These are phyloP conservation scores for Dendrobium catenatum DNA, from an alignment of 106 monocot species.

Conservation along the genomic window DNA sequence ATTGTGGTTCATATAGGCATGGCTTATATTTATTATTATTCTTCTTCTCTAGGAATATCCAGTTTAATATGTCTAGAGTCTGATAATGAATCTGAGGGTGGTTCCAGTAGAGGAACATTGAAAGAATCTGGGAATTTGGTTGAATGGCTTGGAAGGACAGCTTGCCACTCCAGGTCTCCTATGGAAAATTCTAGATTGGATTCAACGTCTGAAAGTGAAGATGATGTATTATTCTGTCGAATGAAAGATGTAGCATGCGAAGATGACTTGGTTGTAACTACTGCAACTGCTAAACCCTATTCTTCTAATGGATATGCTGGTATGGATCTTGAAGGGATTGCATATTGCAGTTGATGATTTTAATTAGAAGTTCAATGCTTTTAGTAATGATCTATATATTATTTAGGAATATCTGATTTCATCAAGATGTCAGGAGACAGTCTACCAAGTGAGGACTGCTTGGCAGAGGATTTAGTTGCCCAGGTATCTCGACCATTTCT, in stretches of 20 bases:
- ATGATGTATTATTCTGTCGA: conserved; percentile 4
- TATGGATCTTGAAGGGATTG: conserved; percentile 2
- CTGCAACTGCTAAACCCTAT: background rate
- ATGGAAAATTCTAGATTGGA: background rate
- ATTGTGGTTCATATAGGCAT: background rate
- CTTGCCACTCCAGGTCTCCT: background rate
- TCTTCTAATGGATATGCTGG: conserved; percentile 15
- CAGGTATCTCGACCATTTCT: conserved; percentile 14
- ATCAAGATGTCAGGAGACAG: conserved; percentile 8
- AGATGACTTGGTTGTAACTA: conserved; percentile 1
- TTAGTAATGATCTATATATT: background rate
- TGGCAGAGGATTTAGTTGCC: conserved; percentile 3
- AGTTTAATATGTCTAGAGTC: conserved; percentile 58
- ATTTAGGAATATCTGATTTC: conserved; percentile 10
- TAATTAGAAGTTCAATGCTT: background rate
- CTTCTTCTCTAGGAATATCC: conserved; percentile 25
- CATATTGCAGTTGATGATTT: background rate
- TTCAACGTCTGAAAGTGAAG: conserved; percentile 1
- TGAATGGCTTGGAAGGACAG: background rate
- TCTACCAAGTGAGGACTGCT: conserved; percentile 7
- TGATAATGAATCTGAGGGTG: conserved; percentile 44
- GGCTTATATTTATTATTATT: background rate
- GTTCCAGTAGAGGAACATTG: conserved; percentile 2
- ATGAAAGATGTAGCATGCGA: conserved; percentile 5
- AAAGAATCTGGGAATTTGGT: background rate